Evolutionary conservation across 2,329 filamentous ascomycete species (phyloP).

Genomic region (Aspergillus uvarum): DNA sequence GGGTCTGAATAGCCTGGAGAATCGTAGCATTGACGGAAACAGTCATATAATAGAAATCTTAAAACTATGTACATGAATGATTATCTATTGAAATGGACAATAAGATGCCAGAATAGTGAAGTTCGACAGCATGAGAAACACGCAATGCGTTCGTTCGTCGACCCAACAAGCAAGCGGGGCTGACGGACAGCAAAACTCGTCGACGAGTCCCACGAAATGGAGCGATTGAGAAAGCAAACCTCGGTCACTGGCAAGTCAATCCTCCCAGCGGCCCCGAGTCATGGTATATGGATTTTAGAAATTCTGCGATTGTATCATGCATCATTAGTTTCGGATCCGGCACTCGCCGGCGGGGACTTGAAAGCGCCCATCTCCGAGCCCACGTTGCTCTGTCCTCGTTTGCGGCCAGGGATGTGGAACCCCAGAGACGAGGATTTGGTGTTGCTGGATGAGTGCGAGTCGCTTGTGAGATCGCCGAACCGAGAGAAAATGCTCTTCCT

Average conservation of each 20-base stretch:
- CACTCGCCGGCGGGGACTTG: constrained; percentile 33
- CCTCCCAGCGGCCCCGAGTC: not conserved
- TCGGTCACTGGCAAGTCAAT: not conserved
- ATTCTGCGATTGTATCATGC: constrained; percentile 7
- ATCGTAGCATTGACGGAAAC: not conserved
- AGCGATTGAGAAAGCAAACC: not conserved
- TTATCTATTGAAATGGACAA: not conserved
- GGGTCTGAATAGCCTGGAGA: not conserved
- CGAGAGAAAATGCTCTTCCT: constrained; percentile 76
- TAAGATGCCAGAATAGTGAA: not conserved
- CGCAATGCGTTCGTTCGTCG: not conserved
- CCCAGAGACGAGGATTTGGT: constrained; percentile 51
- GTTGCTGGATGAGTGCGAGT: constrained; percentile 37
- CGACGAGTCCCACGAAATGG: not conserved
- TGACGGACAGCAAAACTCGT: not conserved
- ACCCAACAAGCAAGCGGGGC: not conserved
- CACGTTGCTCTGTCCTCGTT: constrained; percentile 68
- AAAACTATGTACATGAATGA: not conserved
- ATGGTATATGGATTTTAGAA: constrained; percentile 1
- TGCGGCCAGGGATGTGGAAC: constrained; percentile 71
- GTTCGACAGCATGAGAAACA: not conserved
- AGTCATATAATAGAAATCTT: not conserved
- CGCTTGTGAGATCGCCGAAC: constrained; percentile 62
- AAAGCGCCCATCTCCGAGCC: constrained; percentile 71
- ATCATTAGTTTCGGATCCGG: constrained; percentile 23